phyloP scores from a whole-genome alignment of 108 stramenopile species.

The Nitzschia putrida region DNA sequence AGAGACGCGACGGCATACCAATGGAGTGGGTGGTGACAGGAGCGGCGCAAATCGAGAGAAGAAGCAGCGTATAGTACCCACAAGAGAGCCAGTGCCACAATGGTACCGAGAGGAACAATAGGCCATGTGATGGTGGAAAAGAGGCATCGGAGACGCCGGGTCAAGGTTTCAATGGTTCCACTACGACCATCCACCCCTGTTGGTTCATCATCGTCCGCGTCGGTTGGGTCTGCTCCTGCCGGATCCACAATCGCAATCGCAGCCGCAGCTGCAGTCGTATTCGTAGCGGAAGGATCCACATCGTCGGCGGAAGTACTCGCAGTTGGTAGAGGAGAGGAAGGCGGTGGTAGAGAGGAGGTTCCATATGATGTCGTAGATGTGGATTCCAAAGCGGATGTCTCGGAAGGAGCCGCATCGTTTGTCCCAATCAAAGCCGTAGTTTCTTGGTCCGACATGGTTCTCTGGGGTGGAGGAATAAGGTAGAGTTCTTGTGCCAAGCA shows the following conservation, averaged over 20 bases:
- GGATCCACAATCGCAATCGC: not conserved
- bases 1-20: constrained; percentile 51
- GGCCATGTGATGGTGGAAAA: constrained; percentile 63
- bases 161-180: constrained; percentile 38
- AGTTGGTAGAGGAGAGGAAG: too few relatives aligned
- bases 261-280: not conserved
- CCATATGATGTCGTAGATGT: too few relatives aligned
- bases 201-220: not conserved
- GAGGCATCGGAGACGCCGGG: constrained; percentile 55
- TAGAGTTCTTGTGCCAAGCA: too few relatives aligned
- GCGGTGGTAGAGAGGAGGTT: too few relatives aligned
- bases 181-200: constrained; percentile 12
- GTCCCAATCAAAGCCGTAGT: too few relatives aligned
- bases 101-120: constrained; percentile 56
- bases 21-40: constrained; percentile 59
- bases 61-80: constrained; percentile 59
- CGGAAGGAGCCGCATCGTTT: too few relatives aligned
- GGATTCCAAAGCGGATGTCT: too few relatives aligned
- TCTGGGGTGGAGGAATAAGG: too few relatives aligned
- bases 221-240: not conserved
- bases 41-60: constrained; percentile 40
- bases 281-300: not conserved
- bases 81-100: constrained; percentile 45
- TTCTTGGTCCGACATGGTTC: too few relatives aligned
- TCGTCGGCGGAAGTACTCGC: too few relatives aligned